Percentiles rank a stretch among this genome's conserved stretches.
Evolutionary conservation across 2,329 filamentous ascomycete species (phyloP).

Genomic region (Periconia sp.): DNA sequence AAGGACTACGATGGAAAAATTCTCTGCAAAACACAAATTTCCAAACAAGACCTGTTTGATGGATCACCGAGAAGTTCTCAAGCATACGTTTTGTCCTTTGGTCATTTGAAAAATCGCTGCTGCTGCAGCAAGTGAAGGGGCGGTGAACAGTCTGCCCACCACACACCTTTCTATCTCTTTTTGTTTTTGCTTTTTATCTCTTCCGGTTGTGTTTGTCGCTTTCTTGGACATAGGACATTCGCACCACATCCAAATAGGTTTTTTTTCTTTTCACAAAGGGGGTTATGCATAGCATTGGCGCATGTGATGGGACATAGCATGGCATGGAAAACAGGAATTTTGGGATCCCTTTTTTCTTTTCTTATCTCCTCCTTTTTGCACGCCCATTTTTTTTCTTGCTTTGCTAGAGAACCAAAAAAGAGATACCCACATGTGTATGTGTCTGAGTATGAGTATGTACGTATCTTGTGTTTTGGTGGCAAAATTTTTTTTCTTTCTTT

Average conservation of each 20-base stretch:
- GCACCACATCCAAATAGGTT: neutral
- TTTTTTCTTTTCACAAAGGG: neutral
- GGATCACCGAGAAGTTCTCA: neutral
- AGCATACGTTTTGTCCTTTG: neutral
- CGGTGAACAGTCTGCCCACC: neutral
- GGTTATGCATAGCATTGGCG: slow-evolving; percentile 1
- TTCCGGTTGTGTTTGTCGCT: neutral
- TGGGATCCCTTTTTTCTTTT: neutral
- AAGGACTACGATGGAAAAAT: too few relatives aligned
- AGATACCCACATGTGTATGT: neutral
- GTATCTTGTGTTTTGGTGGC: too few relatives aligned
- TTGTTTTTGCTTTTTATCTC: neutral
- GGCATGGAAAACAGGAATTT: neutral
- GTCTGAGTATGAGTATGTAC: too few relatives aligned
- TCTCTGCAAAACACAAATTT: too few relatives aligned
- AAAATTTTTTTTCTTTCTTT: too few relatives aligned
- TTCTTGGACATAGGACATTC: too few relatives aligned
- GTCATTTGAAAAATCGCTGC: neutral
- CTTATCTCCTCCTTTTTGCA: neutral
- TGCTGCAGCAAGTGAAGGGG: neutral
- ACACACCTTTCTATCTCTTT: neutral
- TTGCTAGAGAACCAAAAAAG: neutral
- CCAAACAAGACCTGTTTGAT: too few relatives aligned
- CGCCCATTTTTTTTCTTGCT: neutral
- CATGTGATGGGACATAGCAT: neutral